Percentiles rank a stretch among this genome's conserved stretches.
Evolutionary conservation across 441 rosid genomes (phyloP).

Genomic region (Aleurites moluccanus): DNA sequence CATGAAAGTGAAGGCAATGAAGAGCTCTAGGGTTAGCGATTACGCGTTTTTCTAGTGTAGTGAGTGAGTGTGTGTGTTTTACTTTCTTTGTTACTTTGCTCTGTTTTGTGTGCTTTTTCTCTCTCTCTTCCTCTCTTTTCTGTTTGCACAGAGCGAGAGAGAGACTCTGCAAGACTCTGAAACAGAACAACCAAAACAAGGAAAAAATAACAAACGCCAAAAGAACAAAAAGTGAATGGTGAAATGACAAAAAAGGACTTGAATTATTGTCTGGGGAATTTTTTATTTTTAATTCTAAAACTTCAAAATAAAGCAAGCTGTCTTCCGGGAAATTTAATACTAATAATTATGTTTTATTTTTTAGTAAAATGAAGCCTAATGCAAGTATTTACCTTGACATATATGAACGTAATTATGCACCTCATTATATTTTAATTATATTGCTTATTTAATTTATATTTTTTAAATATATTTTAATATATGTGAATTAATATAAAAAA

Average conservation of each 20-base stretch:
- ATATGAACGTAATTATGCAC: too few species aligned
- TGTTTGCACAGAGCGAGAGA: constrained; percentile 14
- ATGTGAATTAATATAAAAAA: too few species aligned
- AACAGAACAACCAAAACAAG: constrained; percentile 28
- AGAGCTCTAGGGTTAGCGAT: neutral
- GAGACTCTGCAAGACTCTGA: constrained; percentile 36
- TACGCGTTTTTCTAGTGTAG: neutral
- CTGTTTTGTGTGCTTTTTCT: constrained; percentile 19
- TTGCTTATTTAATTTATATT: too few species aligned
- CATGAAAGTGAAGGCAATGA: constrained; percentile 43
- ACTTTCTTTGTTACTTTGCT: constrained; percentile 27
- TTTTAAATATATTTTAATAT: too few species aligned
- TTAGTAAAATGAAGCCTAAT: neutral
- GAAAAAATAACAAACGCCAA: constrained; percentile 7
- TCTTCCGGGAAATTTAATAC: neutral
- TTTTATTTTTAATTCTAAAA: neutral
- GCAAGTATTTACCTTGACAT: neutral
- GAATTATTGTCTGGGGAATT: constrained; percentile 15
- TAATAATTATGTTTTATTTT: neutral
- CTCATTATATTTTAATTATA: too few species aligned
- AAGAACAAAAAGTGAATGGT: neutral
- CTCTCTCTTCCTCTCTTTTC: constrained; percentile 16
- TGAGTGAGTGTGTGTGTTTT: neutral
- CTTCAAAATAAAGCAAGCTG: constrained; percentile 8
- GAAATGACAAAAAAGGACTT: constrained; percentile 43